Percentiles rank a stretch among this genome's conserved stretches.
phyloP scores from a whole-genome alignment of 1,284 basidiomycete species.

The Xerocomus nothofagi region DNA sequence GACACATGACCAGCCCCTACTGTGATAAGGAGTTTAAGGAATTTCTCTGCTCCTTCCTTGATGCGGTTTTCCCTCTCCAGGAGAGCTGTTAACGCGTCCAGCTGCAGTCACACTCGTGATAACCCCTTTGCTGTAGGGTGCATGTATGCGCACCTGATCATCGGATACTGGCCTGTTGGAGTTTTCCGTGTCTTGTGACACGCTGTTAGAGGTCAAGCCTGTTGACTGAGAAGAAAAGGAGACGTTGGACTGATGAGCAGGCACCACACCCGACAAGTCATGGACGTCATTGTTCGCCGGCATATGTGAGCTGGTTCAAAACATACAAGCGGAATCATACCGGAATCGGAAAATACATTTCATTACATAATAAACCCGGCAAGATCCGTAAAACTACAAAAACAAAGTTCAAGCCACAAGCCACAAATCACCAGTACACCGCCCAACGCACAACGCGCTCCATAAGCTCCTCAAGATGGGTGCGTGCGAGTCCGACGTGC shows the following conservation, averaged over 20 bases:
- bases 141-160: conserved; percentile 32
- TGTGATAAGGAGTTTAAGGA: conserved; percentile 66
- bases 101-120: conserved; percentile 40
- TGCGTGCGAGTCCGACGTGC: conserved; percentile 18
- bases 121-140: background rate
- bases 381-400: conserved; percentile 33
- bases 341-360: background rate
- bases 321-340: too few relatives aligned
- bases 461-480: conserved; percentile 38
- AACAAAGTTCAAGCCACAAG: conserved; percentile 38
- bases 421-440: background rate
- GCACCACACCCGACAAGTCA: conserved; percentile 21
- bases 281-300: conserved; percentile 33
- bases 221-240: conserved; percentile 38
- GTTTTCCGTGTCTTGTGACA: conserved; percentile 27
- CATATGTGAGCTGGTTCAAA: conserved; percentile 23
- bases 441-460: conserved; percentile 18
- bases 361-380: conserved; percentile 21
- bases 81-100: conserved; percentile 64
- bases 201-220: conserved; percentile 22
- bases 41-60: conserved; percentile 83
- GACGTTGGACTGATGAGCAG: conserved; percentile 25
- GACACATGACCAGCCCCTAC: conserved; percentile 40
- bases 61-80: conserved; percentile 75
- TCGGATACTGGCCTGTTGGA: conserved; percentile 22